These are phyloP conservation scores for Leccinum aurantiacum DNA, from an alignment of 768 basidiomycete genomes.

Conservation along the genomic window DNA sequence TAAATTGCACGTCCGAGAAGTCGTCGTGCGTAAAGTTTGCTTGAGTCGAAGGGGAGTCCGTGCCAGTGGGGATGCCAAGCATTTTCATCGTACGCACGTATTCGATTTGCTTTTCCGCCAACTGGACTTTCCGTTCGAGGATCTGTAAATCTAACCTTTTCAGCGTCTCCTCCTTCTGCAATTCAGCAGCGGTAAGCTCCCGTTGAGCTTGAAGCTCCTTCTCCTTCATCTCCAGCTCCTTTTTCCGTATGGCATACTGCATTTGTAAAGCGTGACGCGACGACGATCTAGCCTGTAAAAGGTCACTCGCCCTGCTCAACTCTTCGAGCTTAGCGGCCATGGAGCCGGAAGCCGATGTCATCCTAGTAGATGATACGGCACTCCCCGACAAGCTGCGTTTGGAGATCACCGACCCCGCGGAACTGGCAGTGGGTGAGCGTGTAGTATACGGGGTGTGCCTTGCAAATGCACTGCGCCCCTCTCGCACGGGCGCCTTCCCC, in stretches of 20 bases:
- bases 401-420: not conserved
- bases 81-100: too few relatives aligned
- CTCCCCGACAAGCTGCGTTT: not conserved
- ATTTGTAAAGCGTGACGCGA: not conserved
- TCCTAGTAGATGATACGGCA: not conserved
- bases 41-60: too few relatives aligned
- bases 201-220: not conserved
- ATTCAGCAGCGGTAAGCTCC: too few relatives aligned
- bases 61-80: too few relatives aligned
- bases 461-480: not conserved
- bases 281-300: not conserved
- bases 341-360: not conserved
- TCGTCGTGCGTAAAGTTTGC: too few relatives aligned
- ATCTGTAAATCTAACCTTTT: too few relatives aligned
- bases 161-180: too few relatives aligned
- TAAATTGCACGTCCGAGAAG: too few relatives aligned
- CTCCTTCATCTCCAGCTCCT: slow-evolving; percentile 2
- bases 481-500: not conserved
- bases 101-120: too few relatives aligned
- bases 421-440: not conserved
- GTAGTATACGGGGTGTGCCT: not conserved
- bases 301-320: not conserved
- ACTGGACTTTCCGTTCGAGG: too few relatives aligned
- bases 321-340: not conserved
- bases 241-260: not conserved